These are phyloP conservation scores for Fusarium keratoplasticum DNA, from an alignment of 2,329 filamentous ascomycete genomes.

Conservation along the genomic window DNA sequence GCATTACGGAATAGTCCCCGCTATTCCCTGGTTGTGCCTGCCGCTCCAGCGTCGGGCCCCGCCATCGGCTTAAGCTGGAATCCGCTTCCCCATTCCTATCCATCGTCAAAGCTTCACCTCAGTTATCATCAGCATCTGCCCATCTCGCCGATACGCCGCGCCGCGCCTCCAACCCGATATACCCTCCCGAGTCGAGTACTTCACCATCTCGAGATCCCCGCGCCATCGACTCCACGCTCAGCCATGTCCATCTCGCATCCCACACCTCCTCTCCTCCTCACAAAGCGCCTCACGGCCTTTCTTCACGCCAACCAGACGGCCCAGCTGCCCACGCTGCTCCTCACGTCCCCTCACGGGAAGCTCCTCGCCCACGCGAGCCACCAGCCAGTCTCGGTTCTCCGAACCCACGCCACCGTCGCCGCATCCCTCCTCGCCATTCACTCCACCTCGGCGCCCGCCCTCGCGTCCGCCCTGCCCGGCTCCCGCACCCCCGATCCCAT, in stretches of 20 bases:
- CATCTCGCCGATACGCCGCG: neutral
- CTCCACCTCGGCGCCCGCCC: constrained; percentile 55
- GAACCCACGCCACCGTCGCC: constrained; percentile 73
- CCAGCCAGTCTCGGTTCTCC: constrained; percentile 66
- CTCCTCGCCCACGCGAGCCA: constrained; percentile 71
- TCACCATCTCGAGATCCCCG: neutral
- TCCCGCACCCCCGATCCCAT: constrained; percentile 46
- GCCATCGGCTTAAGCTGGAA: constrained; percentile 24
- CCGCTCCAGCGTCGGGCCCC: constrained; percentile 13
- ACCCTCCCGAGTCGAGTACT: neutral
- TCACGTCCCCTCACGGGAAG: constrained; percentile 71
- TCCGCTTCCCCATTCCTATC: constrained; percentile 35
- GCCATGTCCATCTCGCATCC: constrained; percentile 53
- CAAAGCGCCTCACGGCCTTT: constrained; percentile 72
- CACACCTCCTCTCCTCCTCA: constrained; percentile 71
- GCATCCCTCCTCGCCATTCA: constrained; percentile 72
- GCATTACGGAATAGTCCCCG: neutral
- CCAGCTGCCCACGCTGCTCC: constrained; percentile 68
- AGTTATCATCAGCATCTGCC: constrained; percentile 2
- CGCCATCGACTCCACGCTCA: neutral
- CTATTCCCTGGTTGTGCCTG: neutral
- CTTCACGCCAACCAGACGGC: constrained; percentile 68
- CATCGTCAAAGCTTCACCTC: constrained; percentile 22
- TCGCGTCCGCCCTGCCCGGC: constrained; percentile 57
- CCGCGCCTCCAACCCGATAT: neutral